phyloP scores from a whole-genome alignment of 1,139 yeast species.

The Sugiyamaella paludigena region DNA sequence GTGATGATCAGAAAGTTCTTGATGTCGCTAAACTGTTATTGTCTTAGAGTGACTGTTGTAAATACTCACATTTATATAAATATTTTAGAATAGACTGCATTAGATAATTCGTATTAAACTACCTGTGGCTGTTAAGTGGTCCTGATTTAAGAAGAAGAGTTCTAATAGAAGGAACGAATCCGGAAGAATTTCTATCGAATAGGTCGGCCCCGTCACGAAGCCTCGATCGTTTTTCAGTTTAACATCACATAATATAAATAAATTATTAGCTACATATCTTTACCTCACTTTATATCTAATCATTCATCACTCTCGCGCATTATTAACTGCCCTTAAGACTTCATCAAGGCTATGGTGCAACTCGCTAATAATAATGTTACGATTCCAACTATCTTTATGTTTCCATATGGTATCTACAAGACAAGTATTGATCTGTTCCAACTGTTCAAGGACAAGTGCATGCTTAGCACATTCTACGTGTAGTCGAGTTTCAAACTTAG shows the following conservation, averaged over 20 bases:
- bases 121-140: background rate
- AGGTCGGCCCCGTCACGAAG: too few relatives aligned
- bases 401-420: conserved; percentile 76
- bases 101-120: background rate
- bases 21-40: conserved; percentile 39
- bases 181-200: too few relatives aligned
- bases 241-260: conserved; percentile 7
- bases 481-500: conserved; percentile 35
- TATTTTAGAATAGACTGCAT: background rate
- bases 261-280: conserved; percentile 10
- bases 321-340: conserved; percentile 15
- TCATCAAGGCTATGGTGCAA: conserved; percentile 21
- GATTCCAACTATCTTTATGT: conserved; percentile 65
- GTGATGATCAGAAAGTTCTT: conserved; percentile 67
- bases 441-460: conserved; percentile 58
- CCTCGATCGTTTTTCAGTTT: too few relatives aligned
- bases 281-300: conserved; percentile 1
- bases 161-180: background rate
- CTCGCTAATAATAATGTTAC: conserved; percentile 39
- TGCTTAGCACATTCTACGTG: conserved; percentile 42
- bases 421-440: conserved; percentile 72
- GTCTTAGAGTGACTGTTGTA: background rate
- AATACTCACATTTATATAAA: background rate
- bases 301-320: background rate
- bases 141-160: background rate